Evolutionary conservation across 2,329 filamentous ascomycete genomes (phyloP).

Genomic region (Clonostachys solani): DNA sequence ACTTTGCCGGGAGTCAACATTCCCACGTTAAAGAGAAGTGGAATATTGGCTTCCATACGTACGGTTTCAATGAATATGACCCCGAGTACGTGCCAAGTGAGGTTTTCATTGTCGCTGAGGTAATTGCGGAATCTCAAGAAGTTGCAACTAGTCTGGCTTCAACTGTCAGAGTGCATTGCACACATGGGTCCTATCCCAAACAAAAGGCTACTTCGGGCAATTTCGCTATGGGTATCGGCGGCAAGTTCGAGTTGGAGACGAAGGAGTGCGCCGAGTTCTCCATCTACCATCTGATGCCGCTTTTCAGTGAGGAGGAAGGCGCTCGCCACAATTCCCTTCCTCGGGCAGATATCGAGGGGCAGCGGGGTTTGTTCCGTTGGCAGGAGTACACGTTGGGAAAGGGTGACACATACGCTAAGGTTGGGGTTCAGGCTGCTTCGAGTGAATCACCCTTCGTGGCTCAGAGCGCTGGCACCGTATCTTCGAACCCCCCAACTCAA

Average conservation of each 20-base stretch:
- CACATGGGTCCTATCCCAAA: conserved; percentile 41
- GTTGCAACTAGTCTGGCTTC: conserved; percentile 29
- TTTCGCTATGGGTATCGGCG: conserved; percentile 30
- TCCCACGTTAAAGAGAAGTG: conserved; percentile 3
- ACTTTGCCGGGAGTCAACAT: conserved; percentile 3
- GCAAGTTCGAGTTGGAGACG: conserved; percentile 15
- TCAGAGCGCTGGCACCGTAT: too few relatives aligned
- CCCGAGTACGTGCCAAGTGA: too few relatives aligned
- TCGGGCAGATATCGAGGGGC: too few relatives aligned
- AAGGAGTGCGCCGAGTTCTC: conserved; percentile 36
- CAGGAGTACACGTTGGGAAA: conserved; percentile 2
- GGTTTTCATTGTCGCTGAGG: conserved; percentile 45
- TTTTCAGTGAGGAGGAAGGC: conserved; percentile 17
- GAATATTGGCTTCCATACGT: conserved; percentile 27
- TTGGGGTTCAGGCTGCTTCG: too few relatives aligned
- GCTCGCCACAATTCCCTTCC: too few relatives aligned
- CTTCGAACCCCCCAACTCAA: conserved; percentile 40
- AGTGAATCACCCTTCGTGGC: too few relatives aligned
- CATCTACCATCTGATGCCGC: conserved; percentile 44
- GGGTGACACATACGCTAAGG: conserved; percentile 11
- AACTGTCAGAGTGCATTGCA: conserved; percentile 10
- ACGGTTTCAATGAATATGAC: conserved; percentile 17
- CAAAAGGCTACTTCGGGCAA: conserved; percentile 50
- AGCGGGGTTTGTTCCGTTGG: neutral
- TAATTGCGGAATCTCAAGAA: conserved; percentile 35